Evolutionary conservation across 768 basidiomycete genomes (phyloP).

Genomic region (Kondoa malvinella): DNA sequence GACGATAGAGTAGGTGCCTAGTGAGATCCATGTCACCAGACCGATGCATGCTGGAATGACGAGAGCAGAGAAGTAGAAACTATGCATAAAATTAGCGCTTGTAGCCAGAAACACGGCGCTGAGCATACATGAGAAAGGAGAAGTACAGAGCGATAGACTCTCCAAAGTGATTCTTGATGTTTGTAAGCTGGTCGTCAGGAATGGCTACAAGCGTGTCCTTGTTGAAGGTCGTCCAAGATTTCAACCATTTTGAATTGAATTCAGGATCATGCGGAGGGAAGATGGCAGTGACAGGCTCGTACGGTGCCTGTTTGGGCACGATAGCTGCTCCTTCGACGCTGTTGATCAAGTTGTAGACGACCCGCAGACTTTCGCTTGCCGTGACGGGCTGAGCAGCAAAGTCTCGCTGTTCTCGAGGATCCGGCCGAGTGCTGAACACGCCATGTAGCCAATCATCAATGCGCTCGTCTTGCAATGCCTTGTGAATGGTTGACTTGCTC

Average conservation of each 20-base stretch:
- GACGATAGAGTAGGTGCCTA: conserved; percentile 52
- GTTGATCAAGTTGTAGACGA: neutral
- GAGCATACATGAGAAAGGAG: conserved; percentile 23
- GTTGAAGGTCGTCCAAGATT: conserved; percentile 47
- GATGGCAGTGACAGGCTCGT: conserved; percentile 64
- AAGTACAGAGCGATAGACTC: conserved; percentile 55
- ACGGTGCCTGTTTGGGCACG: conserved; percentile 35
- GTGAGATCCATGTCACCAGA: conserved; percentile 49
- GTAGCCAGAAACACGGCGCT: too few species aligned
- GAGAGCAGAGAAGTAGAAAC: conserved; percentile 58
- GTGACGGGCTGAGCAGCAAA: neutral
- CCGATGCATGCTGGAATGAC: conserved; percentile 59
- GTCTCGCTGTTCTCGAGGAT: neutral
- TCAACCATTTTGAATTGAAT: conserved; percentile 65
- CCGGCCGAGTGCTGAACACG: conserved; percentile 1
- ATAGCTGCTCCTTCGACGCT: neutral
- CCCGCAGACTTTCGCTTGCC: neutral
- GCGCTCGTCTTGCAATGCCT: conserved; percentile 25
- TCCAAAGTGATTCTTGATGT: conserved; percentile 66
- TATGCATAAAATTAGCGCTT: too few species aligned
- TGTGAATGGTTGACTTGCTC: conserved; percentile 44
- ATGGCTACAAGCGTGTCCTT: conserved; percentile 36
- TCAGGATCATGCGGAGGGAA: conserved; percentile 67
- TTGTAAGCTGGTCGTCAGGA: conserved; percentile 42
- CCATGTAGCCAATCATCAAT: conserved; percentile 1